Evolutionary conservation across 1,284 basidiomycete genomes (phyloP).

Genomic region (Earliella scabrosa): DNA sequence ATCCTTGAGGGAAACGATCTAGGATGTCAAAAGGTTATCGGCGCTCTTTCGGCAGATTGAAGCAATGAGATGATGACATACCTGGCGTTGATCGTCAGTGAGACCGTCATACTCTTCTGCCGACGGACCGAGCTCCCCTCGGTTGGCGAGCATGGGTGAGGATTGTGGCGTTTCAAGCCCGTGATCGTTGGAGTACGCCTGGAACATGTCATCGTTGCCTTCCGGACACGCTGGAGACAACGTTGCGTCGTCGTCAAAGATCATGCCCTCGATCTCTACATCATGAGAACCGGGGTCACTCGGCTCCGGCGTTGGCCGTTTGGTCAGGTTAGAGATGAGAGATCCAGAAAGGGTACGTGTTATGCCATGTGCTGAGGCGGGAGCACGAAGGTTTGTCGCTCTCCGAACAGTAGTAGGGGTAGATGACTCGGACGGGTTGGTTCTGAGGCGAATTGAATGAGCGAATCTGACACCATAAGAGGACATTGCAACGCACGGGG

Average conservation of each 20-base stretch:
- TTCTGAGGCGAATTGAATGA: conserved; percentile 2
- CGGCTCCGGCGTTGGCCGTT: conserved; percentile 54
- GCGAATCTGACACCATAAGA: background rate
- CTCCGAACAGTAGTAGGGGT: background rate
- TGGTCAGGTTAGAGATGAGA: conserved; percentile 48
- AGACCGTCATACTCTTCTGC: background rate
- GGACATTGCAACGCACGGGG: conserved; percentile 8
- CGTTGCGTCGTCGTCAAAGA: conserved; percentile 7
- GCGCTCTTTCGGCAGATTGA: background rate
- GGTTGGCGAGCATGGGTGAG: conserved; percentile 9
- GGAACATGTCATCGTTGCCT: background rate
- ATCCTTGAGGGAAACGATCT: conserved; percentile 6
- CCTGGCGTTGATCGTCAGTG: background rate
- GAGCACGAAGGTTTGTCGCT: conserved; percentile 1
- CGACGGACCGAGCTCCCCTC: background rate
- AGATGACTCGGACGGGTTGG: conserved; percentile 7
- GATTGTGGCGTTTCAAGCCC: conserved; percentile 16
- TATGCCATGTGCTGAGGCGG: conserved; percentile 23
- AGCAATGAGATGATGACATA: background rate
- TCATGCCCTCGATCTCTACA: conserved; percentile 13
- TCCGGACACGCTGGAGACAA: conserved; percentile 7
- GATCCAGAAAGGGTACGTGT: conserved; percentile 52
- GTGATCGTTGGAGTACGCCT: background rate
- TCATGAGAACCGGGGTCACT: conserved; percentile 36
- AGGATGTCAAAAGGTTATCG: background rate